phyloP scores from a whole-genome alignment of 257 asterid species.

The Leonotis leonurus region DNA sequence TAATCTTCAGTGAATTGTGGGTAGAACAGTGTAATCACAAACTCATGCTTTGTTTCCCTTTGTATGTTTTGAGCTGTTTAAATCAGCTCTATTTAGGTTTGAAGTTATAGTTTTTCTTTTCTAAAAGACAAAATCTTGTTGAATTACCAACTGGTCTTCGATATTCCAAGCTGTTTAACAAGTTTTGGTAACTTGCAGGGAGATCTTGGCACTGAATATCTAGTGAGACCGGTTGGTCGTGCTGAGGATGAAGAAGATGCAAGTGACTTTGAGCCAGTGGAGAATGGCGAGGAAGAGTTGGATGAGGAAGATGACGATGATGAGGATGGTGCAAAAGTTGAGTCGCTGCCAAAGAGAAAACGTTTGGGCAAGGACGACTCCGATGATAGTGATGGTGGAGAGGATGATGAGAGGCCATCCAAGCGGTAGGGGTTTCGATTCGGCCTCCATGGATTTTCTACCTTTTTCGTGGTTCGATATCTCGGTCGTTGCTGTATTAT shows the following conservation, averaged over 20 bases:
- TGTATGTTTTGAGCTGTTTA: neutral
- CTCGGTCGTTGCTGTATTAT: slow-evolving; percentile 24
- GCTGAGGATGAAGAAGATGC: slow-evolving; percentile 91
- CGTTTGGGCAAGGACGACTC: slow-evolving; percentile 53
- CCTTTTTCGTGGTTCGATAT: neutral
- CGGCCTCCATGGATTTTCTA: slow-evolving; percentile 4
- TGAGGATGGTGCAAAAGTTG: slow-evolving; percentile 42
- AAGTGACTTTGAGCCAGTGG: slow-evolving; percentile 78
- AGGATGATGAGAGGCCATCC: slow-evolving; percentile 73
- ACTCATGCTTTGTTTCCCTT: neutral
- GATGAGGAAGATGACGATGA: slow-evolving; percentile 50
- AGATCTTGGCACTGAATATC: slow-evolving; percentile 85
- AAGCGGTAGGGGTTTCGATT: slow-evolving; percentile 57
- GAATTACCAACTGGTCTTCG: neutral
- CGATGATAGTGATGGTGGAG: slow-evolving; percentile 56
- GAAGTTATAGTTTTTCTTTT: neutral
- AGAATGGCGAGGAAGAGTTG: slow-evolving; percentile 53
- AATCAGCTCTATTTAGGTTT: neutral
- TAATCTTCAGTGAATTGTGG: neutral
- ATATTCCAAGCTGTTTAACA: neutral
- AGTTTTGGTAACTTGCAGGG: slow-evolving; percentile 28
- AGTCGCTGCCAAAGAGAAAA: slow-evolving; percentile 72
- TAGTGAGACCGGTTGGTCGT: slow-evolving; percentile 61
- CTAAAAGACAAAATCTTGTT: neutral
- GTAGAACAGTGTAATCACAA: neutral